Base-by-base conservation (phyloP, 1,139 yeast species). In the Arxiozyma slooffiae region DNA sequence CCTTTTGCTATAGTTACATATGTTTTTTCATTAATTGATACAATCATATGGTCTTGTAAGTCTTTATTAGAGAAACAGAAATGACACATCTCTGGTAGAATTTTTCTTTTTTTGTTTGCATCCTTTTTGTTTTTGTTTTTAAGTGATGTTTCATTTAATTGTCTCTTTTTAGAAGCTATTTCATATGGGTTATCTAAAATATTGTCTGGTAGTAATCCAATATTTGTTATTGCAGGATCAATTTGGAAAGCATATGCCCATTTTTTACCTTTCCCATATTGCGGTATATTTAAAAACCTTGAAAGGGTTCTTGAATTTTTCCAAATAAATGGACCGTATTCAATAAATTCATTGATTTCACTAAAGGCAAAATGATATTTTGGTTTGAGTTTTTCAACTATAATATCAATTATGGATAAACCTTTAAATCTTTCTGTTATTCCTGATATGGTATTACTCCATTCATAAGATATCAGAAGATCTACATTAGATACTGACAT, bases 1-100 rank as follows among this genome's bases (percentile, higher is more conserved):
- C 97, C 97, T 61, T 86, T 88, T 0, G 96, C 95, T 17, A 83
- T 74, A 0, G 97, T 85, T 53, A 89, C 52, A 62, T 88, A 90
- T 1, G 81, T 69, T 41, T 73, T 71, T 9, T 76, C 75, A 0
- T 87, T 92, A 50, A 90, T 82, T 0, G 94, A 78, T 0, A 87
- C 76, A 34, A 90, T 79, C 83, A 90, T 80, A 64, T 88, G 95
- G 3, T 85, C 75, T 58, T 85, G 94, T 5, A 86, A 76, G 20
- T 80, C 77, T 0, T 95, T 87, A 60, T 87, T 87, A 1, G 94
- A 80, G 23, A 89, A 74, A 63, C 97, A 90, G 62, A 90, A 85
- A 68, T 85, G 89, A 62, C 97, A 90, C 41, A 73, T 68, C 17
- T 71, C 73, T 0, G 88, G 86, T 1, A 74, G 61, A 1, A 82